Percentiles rank a stretch among this genome's conserved stretches.
Evolutionary conservation across 306 rosid species (phyloP).

Genomic region (Styphnolobium japonicum): DNA sequence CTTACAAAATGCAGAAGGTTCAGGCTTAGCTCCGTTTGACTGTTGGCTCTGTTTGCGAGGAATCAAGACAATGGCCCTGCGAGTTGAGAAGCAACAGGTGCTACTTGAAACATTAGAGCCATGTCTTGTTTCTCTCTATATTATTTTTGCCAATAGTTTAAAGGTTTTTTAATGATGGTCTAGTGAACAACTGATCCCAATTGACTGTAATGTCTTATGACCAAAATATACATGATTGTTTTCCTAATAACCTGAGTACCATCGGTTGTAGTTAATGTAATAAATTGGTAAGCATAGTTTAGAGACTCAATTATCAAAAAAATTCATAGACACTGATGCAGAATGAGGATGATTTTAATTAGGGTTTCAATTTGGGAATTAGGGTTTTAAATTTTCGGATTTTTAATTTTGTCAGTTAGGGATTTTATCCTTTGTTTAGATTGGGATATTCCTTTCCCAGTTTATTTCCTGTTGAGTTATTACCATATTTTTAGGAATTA

Average conservation of each 20-base stretch:
- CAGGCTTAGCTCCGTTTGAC: slow-evolving; percentile 92
- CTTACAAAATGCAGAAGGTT: slow-evolving; percentile 88
- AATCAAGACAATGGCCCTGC: slow-evolving; percentile 86
- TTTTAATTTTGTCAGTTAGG: neutral
- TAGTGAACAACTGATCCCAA: neutral
- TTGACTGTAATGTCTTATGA: slow-evolving; percentile 11
- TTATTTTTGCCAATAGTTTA: neutral
- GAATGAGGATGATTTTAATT: neutral
- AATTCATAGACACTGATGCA: neutral
- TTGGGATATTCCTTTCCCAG: neutral
- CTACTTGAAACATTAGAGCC: slow-evolving; percentile 24
- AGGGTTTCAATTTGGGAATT: neutral
- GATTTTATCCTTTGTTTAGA: neutral
- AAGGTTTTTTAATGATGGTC: neutral
- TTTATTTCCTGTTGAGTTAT: neutral
- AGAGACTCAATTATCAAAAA: neutral
- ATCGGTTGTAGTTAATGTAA: neutral
- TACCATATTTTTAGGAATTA: neutral
- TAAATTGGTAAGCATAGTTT: neutral
- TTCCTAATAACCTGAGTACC: neutral
- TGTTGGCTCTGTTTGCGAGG: slow-evolving; percentile 90
- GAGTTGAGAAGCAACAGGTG: slow-evolving; percentile 96
- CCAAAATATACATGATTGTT: neutral
- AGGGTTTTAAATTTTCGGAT: neutral
- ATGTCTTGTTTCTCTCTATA: neutral